Conservation (phyloP, 169 alveolate genomes). For the Plasmodium knowlesi region DNA sequence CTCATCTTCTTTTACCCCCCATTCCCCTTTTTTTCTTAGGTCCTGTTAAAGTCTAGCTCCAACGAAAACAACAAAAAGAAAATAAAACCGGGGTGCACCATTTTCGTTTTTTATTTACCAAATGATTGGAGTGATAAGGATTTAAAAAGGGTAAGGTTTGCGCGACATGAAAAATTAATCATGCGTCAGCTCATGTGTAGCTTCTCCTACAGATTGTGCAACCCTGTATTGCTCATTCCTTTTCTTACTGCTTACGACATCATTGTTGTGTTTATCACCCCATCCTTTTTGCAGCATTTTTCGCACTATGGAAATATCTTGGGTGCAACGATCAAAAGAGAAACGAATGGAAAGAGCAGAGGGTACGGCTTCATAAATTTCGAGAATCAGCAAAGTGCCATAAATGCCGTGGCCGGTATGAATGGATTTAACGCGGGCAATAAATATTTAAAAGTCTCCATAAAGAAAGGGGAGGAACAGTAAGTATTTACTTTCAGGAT, state of each 20-base stretch:
- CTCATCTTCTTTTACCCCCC: background rate
- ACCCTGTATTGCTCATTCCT: background rate
- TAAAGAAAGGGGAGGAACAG: conserved; percentile 91
- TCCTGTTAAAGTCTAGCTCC: conserved; percentile 53
- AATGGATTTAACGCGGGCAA: conserved; percentile 90
- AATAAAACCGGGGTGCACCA: conserved; percentile 73
- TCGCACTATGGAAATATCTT: conserved; percentile 86
- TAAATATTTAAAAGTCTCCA: conserved; percentile 89
- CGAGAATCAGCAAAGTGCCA: conserved; percentile 90
- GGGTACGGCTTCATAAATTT: conserved; percentile 93
- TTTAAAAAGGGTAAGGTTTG: conserved; percentile 42
- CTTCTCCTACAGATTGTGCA: background rate
- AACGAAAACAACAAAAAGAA: conserved; percentile 57
- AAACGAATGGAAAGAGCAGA: conserved; percentile 84
- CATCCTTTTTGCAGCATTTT: conserved; percentile 77
- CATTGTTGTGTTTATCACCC: background rate
- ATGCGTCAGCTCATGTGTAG: background rate
- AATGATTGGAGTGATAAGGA: conserved; percentile 76
- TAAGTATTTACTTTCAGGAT: conserved; percentile 32
- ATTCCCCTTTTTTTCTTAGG: conserved; percentile 15
- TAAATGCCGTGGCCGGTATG: conserved; percentile 89
- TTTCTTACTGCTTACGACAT: background rate
- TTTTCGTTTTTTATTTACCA: conserved; percentile 71
- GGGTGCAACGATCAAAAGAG: conserved; percentile 89
- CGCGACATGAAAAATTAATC: background rate